phyloP scores from a whole-genome alignment of 2,329 filamentous ascomycete genomes.

The Penicillium digitatum region DNA sequence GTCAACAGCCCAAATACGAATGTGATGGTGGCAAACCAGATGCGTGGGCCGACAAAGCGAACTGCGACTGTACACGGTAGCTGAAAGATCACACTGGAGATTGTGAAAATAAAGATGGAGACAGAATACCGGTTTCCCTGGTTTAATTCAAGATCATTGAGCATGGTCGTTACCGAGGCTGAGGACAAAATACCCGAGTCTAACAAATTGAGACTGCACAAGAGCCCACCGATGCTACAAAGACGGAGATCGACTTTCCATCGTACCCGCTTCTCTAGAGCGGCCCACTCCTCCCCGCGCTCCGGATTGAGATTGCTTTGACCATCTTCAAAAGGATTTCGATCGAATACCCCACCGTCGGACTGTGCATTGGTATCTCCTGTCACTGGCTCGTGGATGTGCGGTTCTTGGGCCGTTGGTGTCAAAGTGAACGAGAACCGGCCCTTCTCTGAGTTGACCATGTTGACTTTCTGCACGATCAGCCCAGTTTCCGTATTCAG shows the following conservation, averaged over 20 bases:
- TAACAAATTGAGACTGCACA: slow-evolving; percentile 66
- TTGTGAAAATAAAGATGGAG: slow-evolving; percentile 69
- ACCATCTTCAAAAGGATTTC: not conserved
- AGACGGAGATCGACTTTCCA: slow-evolving; percentile 64
- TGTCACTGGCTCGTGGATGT: not conserved
- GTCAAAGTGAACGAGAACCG: not conserved
- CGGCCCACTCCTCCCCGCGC: slow-evolving; percentile 18
- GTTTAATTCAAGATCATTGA: slow-evolving; percentile 56
- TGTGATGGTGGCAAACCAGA: slow-evolving; percentile 60
- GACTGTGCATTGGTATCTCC: not conserved
- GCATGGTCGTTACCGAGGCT: slow-evolving; percentile 66
- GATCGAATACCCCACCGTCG: not conserved
- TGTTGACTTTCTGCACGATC: not conserved
- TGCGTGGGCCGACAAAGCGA: slow-evolving; percentile 59
- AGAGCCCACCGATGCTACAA: slow-evolving; percentile 66
- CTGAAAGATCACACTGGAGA: slow-evolving; percentile 64
- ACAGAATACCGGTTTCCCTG: slow-evolving; percentile 65
- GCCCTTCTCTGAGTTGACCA: not conserved
- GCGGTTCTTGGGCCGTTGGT: not conserved
- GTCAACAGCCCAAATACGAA: slow-evolving; percentile 62
- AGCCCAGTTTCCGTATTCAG: not conserved
- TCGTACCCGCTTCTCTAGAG: slow-evolving; percentile 49
- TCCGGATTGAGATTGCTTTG: not conserved
- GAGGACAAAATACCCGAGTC: slow-evolving; percentile 67
- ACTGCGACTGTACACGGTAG: slow-evolving; percentile 65